Evolutionary conservation across 73 alveolate genomes (phyloP).

Genomic region (Stentor coeruleus): DNA sequence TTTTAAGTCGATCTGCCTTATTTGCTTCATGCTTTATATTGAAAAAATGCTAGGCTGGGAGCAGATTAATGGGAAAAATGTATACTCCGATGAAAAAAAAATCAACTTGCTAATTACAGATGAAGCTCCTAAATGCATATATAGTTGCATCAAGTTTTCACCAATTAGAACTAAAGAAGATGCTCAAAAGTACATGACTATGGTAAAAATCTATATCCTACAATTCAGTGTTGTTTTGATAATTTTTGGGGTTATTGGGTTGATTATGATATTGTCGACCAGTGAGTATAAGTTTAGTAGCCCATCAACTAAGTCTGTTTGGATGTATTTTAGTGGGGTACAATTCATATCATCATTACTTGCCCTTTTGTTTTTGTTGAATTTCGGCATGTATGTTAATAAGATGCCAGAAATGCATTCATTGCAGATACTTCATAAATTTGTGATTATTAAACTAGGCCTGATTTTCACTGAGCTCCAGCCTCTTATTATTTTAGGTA

Average conservation of each 20-base stretch:
- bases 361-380: background rate
- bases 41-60: conserved; percentile 5
- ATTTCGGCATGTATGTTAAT: conserved; percentile 1
- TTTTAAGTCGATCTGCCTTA: background rate
- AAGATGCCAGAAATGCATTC: background rate
- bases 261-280: background rate
- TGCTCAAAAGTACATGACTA: background rate
- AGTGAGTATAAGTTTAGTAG: background rate
- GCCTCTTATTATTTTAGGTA: background rate
- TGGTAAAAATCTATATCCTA: background rate
- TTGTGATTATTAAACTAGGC: background rate
- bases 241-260: background rate
- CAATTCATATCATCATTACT: background rate
- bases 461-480: conserved; percentile 7
- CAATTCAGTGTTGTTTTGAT: conserved; percentile 14
- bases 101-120: background rate
- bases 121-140: background rate
- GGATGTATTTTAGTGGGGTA: background rate
- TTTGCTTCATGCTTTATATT: background rate
- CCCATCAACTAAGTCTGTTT: background rate
- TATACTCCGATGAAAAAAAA: background rate
- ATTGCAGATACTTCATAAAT: background rate
- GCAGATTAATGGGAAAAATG: background rate
- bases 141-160: background rate
- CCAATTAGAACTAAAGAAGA: background rate